Evolutionary conservation across 768 basidiomycete species (phyloP), one percentile per base, ranked within the genome.

Genomic region (Pisolithus orientalis): DNA sequence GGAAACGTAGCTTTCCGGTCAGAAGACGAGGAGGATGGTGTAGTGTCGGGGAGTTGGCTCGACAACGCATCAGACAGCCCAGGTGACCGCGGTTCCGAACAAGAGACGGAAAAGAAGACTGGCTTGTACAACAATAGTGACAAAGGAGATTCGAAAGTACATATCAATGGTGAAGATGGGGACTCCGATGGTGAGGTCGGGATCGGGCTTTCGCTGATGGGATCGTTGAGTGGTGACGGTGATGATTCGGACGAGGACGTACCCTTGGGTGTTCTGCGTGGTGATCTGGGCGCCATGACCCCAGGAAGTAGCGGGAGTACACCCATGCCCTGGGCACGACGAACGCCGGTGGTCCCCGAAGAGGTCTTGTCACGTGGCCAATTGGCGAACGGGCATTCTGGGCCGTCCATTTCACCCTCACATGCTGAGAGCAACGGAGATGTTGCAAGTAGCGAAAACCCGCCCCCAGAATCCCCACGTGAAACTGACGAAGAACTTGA

Each of bases 191-290:
- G 80, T 4, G 79, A 81, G 47, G 71, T 78, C 1, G 87, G 83
- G 0, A 89, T 90, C 37, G 87, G 87, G 1, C 66, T 88, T 32
- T 82, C 82, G 2, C 66, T 89, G 49, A 67, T 90, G 49, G 79
- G 81, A 57, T 75, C 74, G 39, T 80, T 60, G 66, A 70, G 38
- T 61, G 69, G 55, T 11, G 73, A 65, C 1, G 65, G 63, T 13
- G 69, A 64, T 0, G 57, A 52, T 1, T 65, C 59, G 1, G 57
- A 50, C 7, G 50, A n/a, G 47, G 50, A 55, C 28, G 27, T 27
- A 14, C 44, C 44, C 27, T 44, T 25, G 4, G 46, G 43, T 6
- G 45, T 27, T 5, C 45, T 29, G 9, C 25, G 40, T 39, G 57
- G 43, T 44, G 61, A 28, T 55, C 29, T 17, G 25, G 44, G 21